Evolutionary conservation across 2,329 filamentous ascomycete genomes (phyloP).

Genomic region (Stachybotrys chlorohalonatus): DNA sequence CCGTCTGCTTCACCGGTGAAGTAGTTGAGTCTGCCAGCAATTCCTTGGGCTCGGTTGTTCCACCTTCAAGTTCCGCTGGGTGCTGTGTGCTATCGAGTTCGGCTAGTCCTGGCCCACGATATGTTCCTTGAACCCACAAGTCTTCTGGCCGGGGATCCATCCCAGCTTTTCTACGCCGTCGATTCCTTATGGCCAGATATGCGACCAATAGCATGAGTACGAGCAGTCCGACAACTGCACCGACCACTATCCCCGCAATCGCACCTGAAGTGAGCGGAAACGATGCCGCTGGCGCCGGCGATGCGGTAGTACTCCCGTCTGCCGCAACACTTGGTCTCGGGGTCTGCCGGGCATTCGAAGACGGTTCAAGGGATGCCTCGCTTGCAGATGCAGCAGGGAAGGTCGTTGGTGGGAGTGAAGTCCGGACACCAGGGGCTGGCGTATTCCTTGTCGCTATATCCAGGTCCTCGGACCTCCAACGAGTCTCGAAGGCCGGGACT

Average conservation of each 20-base stretch:
- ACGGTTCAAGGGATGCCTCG: neutral
- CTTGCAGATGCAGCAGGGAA: neutral
- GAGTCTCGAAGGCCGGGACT: constrained; percentile 19
- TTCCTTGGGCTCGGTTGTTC: neutral
- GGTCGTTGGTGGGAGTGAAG: neutral
- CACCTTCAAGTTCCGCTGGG: neutral
- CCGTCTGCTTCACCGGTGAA: neutral
- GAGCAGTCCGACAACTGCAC: neutral
- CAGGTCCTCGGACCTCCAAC: constrained; percentile 14
- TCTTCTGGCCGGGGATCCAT: neutral
- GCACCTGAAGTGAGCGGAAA: constrained; percentile 2
- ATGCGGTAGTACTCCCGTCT: neutral
- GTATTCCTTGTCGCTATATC: neutral
- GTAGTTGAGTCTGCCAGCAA: neutral
- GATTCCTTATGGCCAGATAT: neutral
- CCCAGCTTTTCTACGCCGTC: neutral
- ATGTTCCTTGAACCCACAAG: neutral
- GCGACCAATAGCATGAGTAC: neutral
- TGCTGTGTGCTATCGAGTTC: neutral
- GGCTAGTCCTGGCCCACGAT: neutral
- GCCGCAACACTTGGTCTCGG: neutral
- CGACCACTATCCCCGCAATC: constrained; percentile 8
- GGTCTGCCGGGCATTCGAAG: neutral
- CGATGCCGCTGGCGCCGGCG: neutral
- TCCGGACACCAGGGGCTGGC: neutral